phyloP scores from a whole-genome alignment of 768 basidiomycete species.

The Xerocomellus intermedius region DNA sequence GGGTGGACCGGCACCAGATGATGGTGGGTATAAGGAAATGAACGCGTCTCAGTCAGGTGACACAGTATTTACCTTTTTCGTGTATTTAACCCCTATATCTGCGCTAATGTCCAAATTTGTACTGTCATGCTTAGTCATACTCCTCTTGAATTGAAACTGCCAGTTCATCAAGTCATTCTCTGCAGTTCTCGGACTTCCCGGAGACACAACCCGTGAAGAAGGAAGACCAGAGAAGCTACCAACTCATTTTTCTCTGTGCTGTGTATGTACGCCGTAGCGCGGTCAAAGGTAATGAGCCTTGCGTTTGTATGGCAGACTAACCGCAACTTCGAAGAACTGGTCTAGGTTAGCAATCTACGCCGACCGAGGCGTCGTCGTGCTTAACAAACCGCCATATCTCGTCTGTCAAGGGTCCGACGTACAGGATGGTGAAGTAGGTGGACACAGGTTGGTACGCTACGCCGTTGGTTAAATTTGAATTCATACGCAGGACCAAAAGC shows the following conservation, averaged over 20 bases:
- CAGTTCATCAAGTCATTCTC: neutral
- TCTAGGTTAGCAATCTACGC: conserved; percentile 44
- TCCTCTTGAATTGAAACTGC: too few relatives aligned
- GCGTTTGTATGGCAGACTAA: neutral
- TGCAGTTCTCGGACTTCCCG: neutral
- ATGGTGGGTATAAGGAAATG: too few relatives aligned
- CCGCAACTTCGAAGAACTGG: conserved; percentile 27
- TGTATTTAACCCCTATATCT: too few relatives aligned
- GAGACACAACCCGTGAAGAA: neutral
- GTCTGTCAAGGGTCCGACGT: conserved; percentile 46
- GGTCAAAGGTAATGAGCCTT: conserved; percentile 21
- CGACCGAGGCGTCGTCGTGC: conserved; percentile 51
- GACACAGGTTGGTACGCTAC: neutral
- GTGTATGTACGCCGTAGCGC: conserved; percentile 21
- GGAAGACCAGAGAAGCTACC: neutral
- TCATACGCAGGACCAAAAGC: conserved; percentile 16
- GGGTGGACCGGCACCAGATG: too few relatives aligned
- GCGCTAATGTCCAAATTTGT: neutral
- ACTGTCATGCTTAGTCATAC: conserved; percentile 9
- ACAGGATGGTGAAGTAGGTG: conserved; percentile 23
- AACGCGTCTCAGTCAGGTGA: too few relatives aligned
- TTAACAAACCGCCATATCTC: conserved; percentile 62
- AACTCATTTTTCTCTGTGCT: neutral
- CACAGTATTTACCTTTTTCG: too few relatives aligned
- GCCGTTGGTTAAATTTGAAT: neutral